These are phyloP conservation scores for Ascochyta fabae DNA, from an alignment of 2,329 filamentous ascomycete genomes.

Conservation along the genomic window DNA sequence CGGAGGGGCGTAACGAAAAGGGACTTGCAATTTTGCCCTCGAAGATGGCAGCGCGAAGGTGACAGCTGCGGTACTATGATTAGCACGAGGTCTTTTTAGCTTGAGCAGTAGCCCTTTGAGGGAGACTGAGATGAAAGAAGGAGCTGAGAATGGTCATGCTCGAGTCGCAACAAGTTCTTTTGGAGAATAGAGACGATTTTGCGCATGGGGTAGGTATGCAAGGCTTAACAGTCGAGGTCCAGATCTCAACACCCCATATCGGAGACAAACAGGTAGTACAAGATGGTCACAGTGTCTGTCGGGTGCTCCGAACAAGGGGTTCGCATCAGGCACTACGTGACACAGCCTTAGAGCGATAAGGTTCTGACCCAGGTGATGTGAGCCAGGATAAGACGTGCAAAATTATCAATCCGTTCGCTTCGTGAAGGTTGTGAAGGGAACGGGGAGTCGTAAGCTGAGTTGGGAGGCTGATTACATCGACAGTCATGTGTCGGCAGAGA, in stretches of 20 bases:
- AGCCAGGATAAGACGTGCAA: conserved; percentile 13
- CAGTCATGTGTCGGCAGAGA: conserved; percentile 16
- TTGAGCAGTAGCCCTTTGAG: background rate
- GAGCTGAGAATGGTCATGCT: conserved; percentile 1
- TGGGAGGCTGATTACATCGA: conserved; percentile 14
- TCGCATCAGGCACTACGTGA: conserved; percentile 15
- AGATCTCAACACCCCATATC: conserved; percentile 15
- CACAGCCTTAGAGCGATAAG: conserved; percentile 13
- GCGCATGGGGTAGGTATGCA: background rate
- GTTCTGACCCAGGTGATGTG: conserved; percentile 15
- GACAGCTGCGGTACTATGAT: conserved; percentile 1
- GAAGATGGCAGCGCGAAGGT: background rate
- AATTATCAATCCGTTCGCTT: background rate
- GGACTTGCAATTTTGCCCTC: background rate
- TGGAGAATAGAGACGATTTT: background rate
- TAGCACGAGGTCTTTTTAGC: background rate
- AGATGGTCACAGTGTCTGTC: conserved; percentile 13
- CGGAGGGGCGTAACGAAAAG: background rate
- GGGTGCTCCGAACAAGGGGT: conserved; percentile 13
- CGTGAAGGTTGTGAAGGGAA: background rate
- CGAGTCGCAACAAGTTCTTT: background rate
- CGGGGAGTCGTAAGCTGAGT: conserved; percentile 5
- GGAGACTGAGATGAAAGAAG: background rate
- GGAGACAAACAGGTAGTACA: conserved; percentile 13
- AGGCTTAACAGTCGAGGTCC: background rate